phyloP scores from a whole-genome alignment of 305 asterid genomes.

The Andrographis paniculata region DNA sequence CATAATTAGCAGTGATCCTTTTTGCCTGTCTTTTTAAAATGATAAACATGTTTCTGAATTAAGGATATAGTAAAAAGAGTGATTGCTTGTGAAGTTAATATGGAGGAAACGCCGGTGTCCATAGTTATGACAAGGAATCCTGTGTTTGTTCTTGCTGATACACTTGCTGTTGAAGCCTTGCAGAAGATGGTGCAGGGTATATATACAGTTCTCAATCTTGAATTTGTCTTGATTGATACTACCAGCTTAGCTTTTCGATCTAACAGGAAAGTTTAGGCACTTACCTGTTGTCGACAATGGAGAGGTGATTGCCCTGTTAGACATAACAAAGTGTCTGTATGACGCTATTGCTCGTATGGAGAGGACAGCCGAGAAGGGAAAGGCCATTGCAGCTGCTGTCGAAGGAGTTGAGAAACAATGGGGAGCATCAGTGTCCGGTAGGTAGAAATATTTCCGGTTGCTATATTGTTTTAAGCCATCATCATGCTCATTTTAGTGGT shows the following conservation, averaged over 20 bases:
- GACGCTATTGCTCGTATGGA: constrained; percentile 98
- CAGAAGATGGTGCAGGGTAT: constrained; percentile 98
- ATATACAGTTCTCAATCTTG: neutral
- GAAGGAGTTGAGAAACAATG: constrained; percentile 98
- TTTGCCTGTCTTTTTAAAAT: neutral
- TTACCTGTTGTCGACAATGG: constrained; percentile 93
- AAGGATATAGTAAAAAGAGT: constrained; percentile 91
- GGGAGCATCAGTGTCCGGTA: constrained; percentile 89
- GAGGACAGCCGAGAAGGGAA: constrained; percentile 97
- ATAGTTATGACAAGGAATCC: constrained; percentile 94
- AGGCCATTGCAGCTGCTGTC: constrained; percentile 97
- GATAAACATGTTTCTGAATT: neutral
- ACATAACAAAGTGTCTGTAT: constrained; percentile 87
- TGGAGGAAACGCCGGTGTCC: constrained; percentile 84
- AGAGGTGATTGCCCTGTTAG: constrained; percentile 91
- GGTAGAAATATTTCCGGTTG: constrained; percentile 26
- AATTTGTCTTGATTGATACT: too few relatives aligned
- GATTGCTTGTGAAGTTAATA: constrained; percentile 64
- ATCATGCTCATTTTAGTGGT: too few relatives aligned
- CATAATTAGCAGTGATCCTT: neutral
- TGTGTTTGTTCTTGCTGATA: constrained; percentile 86
- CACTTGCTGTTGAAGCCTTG: constrained; percentile 97
- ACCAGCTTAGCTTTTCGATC: too few relatives aligned
- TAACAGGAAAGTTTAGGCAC: constrained; percentile 90
- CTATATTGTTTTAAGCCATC: neutral